phyloP scores from a whole-genome alignment of 2,329 filamentous ascomycete genomes.

The Zasmidium citrigriseum region DNA sequence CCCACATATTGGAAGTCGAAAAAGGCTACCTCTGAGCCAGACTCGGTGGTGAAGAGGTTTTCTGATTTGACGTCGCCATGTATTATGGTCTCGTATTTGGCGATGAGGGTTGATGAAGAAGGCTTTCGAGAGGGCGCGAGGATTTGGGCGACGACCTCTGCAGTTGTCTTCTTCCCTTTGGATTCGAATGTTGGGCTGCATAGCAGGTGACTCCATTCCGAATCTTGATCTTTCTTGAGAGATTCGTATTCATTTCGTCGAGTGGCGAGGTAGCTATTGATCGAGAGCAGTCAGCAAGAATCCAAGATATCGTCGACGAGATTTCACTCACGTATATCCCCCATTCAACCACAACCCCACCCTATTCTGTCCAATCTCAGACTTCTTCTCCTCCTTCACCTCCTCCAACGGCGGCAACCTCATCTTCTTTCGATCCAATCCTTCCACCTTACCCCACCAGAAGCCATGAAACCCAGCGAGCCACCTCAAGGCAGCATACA shows the following conservation, averaged over 20 bases:
- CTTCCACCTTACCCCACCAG: constrained; percentile 46
- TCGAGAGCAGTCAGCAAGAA: background rate
- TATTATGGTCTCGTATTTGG: constrained; percentile 55
- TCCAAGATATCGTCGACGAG: background rate
- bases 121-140: constrained; percentile 45
- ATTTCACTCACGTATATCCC: constrained; percentile 56
- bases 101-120: constrained; percentile 37
- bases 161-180: constrained; percentile 37
- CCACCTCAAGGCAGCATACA: constrained; percentile 61
- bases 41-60: constrained; percentile 61
- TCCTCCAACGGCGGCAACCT: constrained; percentile 61
- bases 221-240: constrained; percentile 49
- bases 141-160: constrained; percentile 54
- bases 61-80: constrained; percentile 72
- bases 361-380: no score
- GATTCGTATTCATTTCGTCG: constrained; percentile 57
- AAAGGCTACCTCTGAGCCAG: constrained; percentile 58
- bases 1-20: constrained; percentile 72
- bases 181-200: constrained; percentile 44
- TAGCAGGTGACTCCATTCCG: constrained; percentile 58
- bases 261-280: constrained; percentile 60
- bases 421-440: constrained; percentile 38
- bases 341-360: constrained; percentile 60
- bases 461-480: constrained; percentile 61
- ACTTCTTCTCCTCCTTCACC: constrained; percentile 6